A percentile compares a stretch with the other conserved stretches of the same genome.
Conservation (phyloP, 1,139 yeast species). For the Scheffersomyces stambukii region DNA sequence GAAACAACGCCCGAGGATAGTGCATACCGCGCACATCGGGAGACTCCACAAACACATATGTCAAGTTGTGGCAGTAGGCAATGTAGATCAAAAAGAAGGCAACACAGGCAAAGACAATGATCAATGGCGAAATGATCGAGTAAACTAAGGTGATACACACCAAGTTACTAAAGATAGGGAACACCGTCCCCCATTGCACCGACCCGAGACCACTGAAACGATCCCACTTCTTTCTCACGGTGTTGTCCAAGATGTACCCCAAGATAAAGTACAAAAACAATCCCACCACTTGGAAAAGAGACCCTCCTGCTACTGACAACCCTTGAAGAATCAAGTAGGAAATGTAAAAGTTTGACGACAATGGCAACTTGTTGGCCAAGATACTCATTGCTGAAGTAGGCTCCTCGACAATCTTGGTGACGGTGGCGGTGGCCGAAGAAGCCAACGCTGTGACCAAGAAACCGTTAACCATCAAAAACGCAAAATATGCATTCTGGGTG, state of each 20-base stretch:
- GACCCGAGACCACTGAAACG: conserved; percentile 62
- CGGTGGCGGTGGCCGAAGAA: conserved; percentile 72
- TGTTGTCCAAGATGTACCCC: conserved; percentile 66
- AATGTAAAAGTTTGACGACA: conserved; percentile 82
- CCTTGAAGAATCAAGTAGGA: conserved; percentile 78
- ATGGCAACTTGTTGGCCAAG: conserved; percentile 75
- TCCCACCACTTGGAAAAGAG: conserved; percentile 72
- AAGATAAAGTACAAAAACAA: conserved; percentile 66
- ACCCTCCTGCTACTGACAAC: conserved; percentile 73
- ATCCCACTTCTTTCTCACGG: conserved; percentile 83
- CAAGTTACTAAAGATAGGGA: conserved; percentile 80
- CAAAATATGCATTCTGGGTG: conserved; percentile 74
- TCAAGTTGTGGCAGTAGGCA: conserved; percentile 76
- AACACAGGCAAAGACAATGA: conserved; percentile 61
- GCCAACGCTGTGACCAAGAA: conserved; percentile 67
- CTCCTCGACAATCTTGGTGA: conserved; percentile 57
- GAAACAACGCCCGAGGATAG: conserved; percentile 85
- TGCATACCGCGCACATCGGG: conserved; percentile 79
- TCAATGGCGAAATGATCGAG: conserved; percentile 74
- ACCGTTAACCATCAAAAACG: conserved; percentile 65
- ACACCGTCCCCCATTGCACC: conserved; percentile 83
- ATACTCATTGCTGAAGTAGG: conserved; percentile 68
- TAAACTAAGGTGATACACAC: conserved; percentile 78
- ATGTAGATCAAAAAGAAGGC: conserved; percentile 71
- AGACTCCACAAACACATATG: conserved; percentile 59